Evolutionary conservation across 2,329 filamentous ascomycete genomes (phyloP).

Genomic region (Daldinia eschscholtzii): DNA sequence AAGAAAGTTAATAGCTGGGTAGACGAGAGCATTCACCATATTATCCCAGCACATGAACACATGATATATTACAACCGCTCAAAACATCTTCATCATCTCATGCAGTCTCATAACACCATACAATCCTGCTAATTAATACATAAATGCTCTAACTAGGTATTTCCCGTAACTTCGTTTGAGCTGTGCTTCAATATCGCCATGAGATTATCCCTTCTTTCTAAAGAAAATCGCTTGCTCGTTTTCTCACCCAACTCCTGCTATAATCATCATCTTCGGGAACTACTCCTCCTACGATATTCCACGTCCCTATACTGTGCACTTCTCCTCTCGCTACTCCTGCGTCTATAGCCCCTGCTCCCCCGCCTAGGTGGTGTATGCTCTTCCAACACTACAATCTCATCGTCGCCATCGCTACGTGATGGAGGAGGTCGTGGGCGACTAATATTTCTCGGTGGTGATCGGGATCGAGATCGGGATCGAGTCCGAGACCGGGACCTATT

Average conservation of each 20-base stretch:
- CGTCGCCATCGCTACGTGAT: conserved; percentile 47
- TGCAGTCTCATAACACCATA: conserved; percentile 5
- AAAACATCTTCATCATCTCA: neutral
- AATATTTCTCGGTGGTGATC: conserved; percentile 12
- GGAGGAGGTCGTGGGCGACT: conserved; percentile 25
- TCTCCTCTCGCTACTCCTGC: conserved; percentile 47
- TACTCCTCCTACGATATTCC: conserved; percentile 52
- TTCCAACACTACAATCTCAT: conserved; percentile 57
- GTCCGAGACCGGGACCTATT: neutral
- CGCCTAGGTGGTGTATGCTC: conserved; percentile 52
- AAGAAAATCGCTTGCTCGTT: neutral
- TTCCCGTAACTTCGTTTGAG: neutral
- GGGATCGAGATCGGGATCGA: conserved; percentile 1
- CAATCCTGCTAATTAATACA: neutral
- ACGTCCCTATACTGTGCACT: conserved; percentile 51
- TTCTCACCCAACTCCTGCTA: neutral
- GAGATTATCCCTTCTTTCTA: conserved; percentile 3
- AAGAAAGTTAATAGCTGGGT: neutral
- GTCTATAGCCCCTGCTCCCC: conserved; percentile 46
- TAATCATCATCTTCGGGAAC: conserved; percentile 49
- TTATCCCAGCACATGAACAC: neutral
- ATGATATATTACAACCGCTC: neutral
- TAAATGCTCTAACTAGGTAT: neutral
- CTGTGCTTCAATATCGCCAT: conserved; percentile 11
- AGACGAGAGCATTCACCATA: neutral